Percentiles rank a stretch among this genome's conserved stretches.
phyloP scores from a whole-genome alignment of 768 basidiomycete genomes.

The Mycena crocata region DNA sequence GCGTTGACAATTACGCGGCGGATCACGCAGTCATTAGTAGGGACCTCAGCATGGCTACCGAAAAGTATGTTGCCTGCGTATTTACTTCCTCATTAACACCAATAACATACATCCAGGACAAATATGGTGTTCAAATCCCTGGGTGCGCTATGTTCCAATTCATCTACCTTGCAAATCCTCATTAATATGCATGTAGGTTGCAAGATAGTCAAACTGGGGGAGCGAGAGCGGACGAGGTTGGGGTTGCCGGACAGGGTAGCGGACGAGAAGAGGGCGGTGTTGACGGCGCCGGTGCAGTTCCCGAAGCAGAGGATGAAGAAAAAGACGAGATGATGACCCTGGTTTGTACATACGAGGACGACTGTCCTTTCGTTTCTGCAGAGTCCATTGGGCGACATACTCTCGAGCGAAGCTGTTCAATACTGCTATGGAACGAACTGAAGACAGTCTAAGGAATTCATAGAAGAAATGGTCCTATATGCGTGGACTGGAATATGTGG shows the following conservation, averaged over 20 bases:
- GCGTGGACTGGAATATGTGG: too few relatives aligned
- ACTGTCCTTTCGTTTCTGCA: too few relatives aligned
- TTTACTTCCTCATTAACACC: background rate
- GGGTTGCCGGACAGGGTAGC: slow-evolving; percentile 74
- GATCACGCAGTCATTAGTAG: slow-evolving; percentile 75
- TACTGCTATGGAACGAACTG: too few relatives aligned
- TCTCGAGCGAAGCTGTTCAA: too few relatives aligned
- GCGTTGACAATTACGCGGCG: slow-evolving; percentile 80
- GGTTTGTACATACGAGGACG: too few relatives aligned
- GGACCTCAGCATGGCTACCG: slow-evolving; percentile 75
- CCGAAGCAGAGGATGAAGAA: slow-evolving; percentile 69
- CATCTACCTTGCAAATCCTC: background rate
- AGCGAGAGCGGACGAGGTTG: slow-evolving; percentile 74
- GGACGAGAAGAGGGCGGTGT: slow-evolving; percentile 75
- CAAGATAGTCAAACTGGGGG: slow-evolving; percentile 66
- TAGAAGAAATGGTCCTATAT: too few relatives aligned
- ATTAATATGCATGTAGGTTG: slow-evolving; percentile 64
- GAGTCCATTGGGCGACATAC: too few relatives aligned
- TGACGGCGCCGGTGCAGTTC: slow-evolving; percentile 84
- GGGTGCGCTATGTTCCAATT: slow-evolving; percentile 7
- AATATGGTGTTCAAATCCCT: slow-evolving; percentile 60
- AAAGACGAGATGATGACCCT: slow-evolving; percentile 37
- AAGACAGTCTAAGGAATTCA: too few relatives aligned
- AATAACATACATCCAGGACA: slow-evolving; percentile 39
- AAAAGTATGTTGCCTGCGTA: slow-evolving; percentile 64